A percentile compares a stretch with the other conserved stretches of the same genome.
These are phyloP conservation scores for Tylopilus sp. DNA, from an alignment of 768 basidiomycete species.

Conservation along the genomic window DNA sequence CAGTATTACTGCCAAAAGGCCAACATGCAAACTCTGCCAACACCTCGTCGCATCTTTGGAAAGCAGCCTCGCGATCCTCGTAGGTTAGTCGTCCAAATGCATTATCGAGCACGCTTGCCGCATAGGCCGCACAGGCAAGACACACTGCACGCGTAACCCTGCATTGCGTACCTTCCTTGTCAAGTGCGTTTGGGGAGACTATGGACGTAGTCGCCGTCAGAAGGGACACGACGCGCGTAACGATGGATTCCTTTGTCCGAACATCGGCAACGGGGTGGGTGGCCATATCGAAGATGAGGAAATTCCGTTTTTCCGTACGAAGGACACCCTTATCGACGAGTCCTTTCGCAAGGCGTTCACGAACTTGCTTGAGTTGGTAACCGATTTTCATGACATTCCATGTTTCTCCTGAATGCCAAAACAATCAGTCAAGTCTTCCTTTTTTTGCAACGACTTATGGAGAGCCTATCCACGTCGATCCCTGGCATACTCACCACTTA, in stretches of 20 bases:
- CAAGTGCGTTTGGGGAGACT: constrained; percentile 71
- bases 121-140: constrained; percentile 88
- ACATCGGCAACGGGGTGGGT: constrained; percentile 96
- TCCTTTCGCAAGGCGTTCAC: constrained; percentile 94
- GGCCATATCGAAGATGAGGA: constrained; percentile 99
- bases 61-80: constrained; percentile 91
- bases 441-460: not conserved
- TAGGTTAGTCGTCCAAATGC: constrained; percentile 86
- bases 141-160: constrained; percentile 77
- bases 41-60: constrained; percentile 91
- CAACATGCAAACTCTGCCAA: constrained; percentile 86
- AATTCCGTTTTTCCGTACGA: constrained; percentile 99
- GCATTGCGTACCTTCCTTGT: constrained; percentile 77
- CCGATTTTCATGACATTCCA: constrained; percentile 99
- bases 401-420: constrained; percentile 76
- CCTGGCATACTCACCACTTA: constrained; percentile 62
- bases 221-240: constrained; percentile 70
- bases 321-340: constrained; percentile 98
- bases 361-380: constrained; percentile 97
- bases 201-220: constrained; percentile 82
- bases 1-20: constrained; percentile 66
- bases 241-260: constrained; percentile 82
- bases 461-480: not conserved
- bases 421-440: not conserved
- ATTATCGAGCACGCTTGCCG: constrained; percentile 93